These are phyloP conservation scores for Zygotorulaspora mrakii DNA, from an alignment of 1,139 yeast genomes.

Conservation along the genomic window DNA sequence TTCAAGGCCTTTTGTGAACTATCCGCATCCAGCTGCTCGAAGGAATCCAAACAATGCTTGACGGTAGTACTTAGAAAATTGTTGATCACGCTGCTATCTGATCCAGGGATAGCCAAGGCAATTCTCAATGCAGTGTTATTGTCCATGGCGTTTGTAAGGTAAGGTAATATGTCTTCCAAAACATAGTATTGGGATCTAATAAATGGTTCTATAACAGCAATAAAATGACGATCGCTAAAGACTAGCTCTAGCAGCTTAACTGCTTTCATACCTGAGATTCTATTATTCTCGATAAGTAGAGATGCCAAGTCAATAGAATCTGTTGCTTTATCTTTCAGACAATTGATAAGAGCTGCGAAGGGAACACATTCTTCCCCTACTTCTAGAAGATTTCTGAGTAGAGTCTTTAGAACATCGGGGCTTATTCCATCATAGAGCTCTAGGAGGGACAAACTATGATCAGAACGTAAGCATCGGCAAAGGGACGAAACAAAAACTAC, in stretches of 20 bases:
- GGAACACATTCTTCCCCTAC: background rate
- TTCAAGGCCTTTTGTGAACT: conserved; percentile 8
- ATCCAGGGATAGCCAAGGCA: conserved; percentile 7
- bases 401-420: background rate
- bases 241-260: conserved; percentile 4
- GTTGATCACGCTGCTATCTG: background rate
- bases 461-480: conserved; percentile 2
- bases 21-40: conserved; percentile 1
- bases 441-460: conserved; percentile 4
- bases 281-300: conserved; percentile 5
- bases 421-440: conserved; percentile 5
- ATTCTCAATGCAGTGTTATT: conserved; percentile 7
- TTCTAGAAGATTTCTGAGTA: conserved; percentile 4
- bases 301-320: conserved; percentile 6
- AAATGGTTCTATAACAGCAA: conserved; percentile 6
- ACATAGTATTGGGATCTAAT: conserved; percentile 9
- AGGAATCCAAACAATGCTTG: conserved; percentile 1
- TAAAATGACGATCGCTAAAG: conserved; percentile 1
- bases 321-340: conserved; percentile 4
- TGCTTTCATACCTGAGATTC: conserved; percentile 9
- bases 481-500: conserved; percentile 4
- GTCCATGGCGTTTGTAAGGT: conserved; percentile 5
- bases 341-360: conserved; percentile 1
- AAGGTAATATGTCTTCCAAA: conserved; percentile 4
- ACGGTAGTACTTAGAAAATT: conserved; percentile 5